Percentiles rank a stretch among this genome's conserved stretches.
Evolutionary conservation across 495 filamentous ascomycete genomes (phyloP).

Genomic region (Extremus antarcticus): DNA sequence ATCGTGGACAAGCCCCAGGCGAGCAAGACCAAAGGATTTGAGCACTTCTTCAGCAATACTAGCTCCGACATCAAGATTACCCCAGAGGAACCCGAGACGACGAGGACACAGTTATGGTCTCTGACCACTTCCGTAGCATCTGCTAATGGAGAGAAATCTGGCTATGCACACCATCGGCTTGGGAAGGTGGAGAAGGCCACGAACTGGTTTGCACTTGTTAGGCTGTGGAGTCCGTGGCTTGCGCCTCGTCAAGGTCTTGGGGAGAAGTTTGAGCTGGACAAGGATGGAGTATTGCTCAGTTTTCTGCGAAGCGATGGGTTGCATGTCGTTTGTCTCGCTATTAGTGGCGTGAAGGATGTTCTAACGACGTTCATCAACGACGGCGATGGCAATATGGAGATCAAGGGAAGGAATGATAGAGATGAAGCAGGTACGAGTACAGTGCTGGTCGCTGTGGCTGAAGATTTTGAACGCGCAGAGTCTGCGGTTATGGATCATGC

Average conservation of each 20-base stretch:
- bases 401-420: constrained; percentile 66
- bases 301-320: constrained; percentile 66
- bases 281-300: constrained; percentile 70
- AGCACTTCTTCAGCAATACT: constrained; percentile 49
- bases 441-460: constrained; percentile 61
- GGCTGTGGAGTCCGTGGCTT: constrained; percentile 76
- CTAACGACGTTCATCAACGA: constrained; percentile 60
- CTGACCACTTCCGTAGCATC: constrained; percentile 45
- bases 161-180: constrained; percentile 44
- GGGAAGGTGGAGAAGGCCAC: constrained; percentile 48
- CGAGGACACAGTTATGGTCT: constrained; percentile 60
- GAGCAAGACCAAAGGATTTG: constrained; percentile 29
- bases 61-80: constrained; percentile 48
- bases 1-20: too few relatives aligned
- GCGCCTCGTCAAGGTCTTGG: constrained; percentile 71
- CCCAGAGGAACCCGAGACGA: constrained; percentile 52
- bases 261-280: constrained; percentile 48
- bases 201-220: constrained; percentile 68
- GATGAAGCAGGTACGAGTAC: constrained; percentile 40
- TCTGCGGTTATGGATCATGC: constrained; percentile 80
- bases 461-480: constrained; percentile 64
- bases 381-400: constrained; percentile 50
- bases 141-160: constrained; percentile 46
- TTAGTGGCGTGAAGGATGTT: constrained; percentile 66
- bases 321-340: constrained; percentile 69